These are phyloP conservation scores for Zopfia rhizophila DNA, from an alignment of 2,329 filamentous ascomycete genomes.

Conservation along the genomic window DNA sequence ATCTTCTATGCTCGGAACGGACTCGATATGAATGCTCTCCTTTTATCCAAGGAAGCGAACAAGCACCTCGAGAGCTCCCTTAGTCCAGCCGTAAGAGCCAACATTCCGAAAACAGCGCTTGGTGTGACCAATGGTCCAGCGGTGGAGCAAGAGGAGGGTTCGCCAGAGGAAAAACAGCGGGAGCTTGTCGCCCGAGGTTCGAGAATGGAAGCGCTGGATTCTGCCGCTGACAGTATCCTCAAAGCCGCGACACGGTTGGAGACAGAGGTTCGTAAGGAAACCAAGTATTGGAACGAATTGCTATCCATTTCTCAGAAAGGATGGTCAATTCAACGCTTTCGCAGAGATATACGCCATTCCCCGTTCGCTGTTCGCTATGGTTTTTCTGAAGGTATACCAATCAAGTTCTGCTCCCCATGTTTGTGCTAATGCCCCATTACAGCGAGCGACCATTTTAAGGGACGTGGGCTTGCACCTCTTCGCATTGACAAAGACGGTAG, in stretches of 20 bases:
- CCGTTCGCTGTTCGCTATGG: conserved; percentile 90
- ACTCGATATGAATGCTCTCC: conserved; percentile 45
- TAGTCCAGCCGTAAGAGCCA: conserved; percentile 38
- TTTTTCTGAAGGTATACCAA: conserved; percentile 74
- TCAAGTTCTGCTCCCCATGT: neutral
- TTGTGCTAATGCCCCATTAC: conserved; percentile 18
- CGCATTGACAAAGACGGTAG: conserved; percentile 78
- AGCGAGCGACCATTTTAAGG: conserved; percentile 67
- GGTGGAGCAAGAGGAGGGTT: conserved; percentile 40
- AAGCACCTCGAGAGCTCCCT: conserved; percentile 39
- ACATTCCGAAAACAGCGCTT: conserved; percentile 51
- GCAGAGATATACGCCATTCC: conserved; percentile 66
- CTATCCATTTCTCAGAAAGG: conserved; percentile 82
- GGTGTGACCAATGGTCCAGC: conserved; percentile 36
- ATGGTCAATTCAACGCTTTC: conserved; percentile 74
- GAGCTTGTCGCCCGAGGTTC: conserved; percentile 72
- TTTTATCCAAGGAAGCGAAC: conserved; percentile 42
- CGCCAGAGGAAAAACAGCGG: conserved; percentile 45
- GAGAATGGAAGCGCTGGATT: conserved; percentile 80
- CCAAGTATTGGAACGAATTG: conserved; percentile 89
- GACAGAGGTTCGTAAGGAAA: conserved; percentile 81
- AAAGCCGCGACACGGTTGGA: conserved; percentile 77
- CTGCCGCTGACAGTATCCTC: conserved; percentile 77
- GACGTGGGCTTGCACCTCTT: conserved; percentile 83
- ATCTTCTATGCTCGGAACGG: conserved; percentile 42